phyloP scores from a whole-genome alignment of 305 asterid genomes.

The Solanum aculeatissimum region DNA sequence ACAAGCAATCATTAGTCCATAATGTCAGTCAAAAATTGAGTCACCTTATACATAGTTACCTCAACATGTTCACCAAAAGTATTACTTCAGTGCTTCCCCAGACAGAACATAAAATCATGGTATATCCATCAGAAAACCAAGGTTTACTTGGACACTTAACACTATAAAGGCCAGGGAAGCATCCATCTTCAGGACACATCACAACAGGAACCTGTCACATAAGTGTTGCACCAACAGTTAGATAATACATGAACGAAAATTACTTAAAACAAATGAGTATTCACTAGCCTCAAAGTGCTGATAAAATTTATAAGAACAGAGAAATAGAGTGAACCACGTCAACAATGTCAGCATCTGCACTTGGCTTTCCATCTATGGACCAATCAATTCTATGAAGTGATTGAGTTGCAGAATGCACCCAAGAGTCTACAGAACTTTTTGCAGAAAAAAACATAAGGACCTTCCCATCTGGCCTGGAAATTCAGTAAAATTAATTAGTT shows the following conservation, averaged over 20 bases:
- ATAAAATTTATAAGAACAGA: not conserved
- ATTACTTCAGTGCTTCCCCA: constrained; percentile 76
- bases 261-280: not conserved
- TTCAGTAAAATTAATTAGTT: not conserved
- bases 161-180: constrained; percentile 80
- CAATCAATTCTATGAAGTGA: constrained; percentile 85
- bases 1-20: not conserved
- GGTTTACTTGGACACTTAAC: constrained; percentile 40
- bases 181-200: constrained; percentile 69
- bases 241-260: not conserved
- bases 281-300: not conserved
- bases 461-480: constrained; percentile 75
- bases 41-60: constrained; percentile 26
- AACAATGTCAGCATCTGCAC: constrained; percentile 27
- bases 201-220: constrained; percentile 59
- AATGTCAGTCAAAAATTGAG: not conserved
- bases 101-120: constrained; percentile 54
- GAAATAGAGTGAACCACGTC: constrained; percentile 56
- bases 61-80: constrained; percentile 50
- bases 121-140: constrained; percentile 89
- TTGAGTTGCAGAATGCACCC: constrained; percentile 80
- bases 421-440: constrained; percentile 73
- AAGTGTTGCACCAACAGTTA: not conserved
- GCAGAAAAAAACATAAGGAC: constrained; percentile 75
- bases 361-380: constrained; percentile 52